Base-by-base conservation (phyloP, 108 stramenopile species). In the Asterionellopsis glacialis region DNA sequence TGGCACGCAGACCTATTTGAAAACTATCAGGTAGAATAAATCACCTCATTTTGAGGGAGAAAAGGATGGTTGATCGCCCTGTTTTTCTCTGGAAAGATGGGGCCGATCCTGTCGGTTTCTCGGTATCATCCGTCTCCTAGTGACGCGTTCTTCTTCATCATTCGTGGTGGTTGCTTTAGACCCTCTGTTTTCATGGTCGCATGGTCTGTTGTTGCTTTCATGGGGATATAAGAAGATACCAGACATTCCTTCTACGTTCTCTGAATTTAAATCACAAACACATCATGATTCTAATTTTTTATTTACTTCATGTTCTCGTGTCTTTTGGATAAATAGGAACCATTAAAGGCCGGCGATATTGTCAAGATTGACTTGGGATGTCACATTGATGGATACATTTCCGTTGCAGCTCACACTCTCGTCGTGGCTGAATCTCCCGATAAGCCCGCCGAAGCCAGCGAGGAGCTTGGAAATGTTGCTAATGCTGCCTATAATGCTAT, bases 291-390 rank as follows among this genome's bases (percentile, higher is more conserved):
- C 57, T 21, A 40, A 24, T 41, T 41, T 5, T 51, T 67, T 24
- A 22, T 67, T 23, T 40, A n/a, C n/a, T n/a, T n/a, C n/a, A n/a
- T 42, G 33, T 4, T 21, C 33, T n/a, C 6, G 2, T 63, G 11
- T 43, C 45, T 33, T 7, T 33, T 33, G 33, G 33, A 33, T 33
- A 40, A 49, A 51, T 69, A 90, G 89, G 68, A 72, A 52, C 79
- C 83, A 25, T 77, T 99, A 38, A 87, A 90, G 59, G 93, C 72
- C 9, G 98, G 97, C 23, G 99, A 99, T 80, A 71, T 98, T 53
- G 99, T 99, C 25, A 99, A 99, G 83, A 84, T 99, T 55, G 99
- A 99, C 79, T 84, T 98, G 40, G 99, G 98, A 49, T 96, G 95
- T 59, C 98, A 99, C 87, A 87, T 99, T 43, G 99, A 98, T 72